Base-by-base conservation (phyloP, 2,329 filamentous ascomycete species). In the Plenodomus tracheiphilus region DNA sequence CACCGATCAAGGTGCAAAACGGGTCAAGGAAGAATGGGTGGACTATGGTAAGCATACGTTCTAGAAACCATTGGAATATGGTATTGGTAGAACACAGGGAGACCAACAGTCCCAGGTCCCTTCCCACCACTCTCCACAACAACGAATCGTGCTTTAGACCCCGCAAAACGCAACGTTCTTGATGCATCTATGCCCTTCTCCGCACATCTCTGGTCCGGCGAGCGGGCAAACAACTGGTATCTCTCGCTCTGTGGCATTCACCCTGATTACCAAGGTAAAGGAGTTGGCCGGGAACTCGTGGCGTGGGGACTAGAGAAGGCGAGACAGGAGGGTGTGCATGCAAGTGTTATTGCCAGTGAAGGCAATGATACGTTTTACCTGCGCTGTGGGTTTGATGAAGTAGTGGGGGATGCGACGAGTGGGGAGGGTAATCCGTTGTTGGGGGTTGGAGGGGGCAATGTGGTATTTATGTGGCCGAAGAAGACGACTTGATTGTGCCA, bases 291-390 rank as follows among this genome's bases (percentile, higher is more conserved):
- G 4, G 55, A 54, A 19, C 65, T 80, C 7, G 75, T 77, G 10
- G 46, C 61, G 19, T 77, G 74, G 75, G 77, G 77, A 0, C 53
- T 79, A 0, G 59, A 72, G 1, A 56, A 64, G 30, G 73, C 75
- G 0, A 53, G 66, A 38, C 45, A 60, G 11, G 75, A 77, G 10
- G 63, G 61, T 0, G 53, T 77, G n/a, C 65, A 65, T 47, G 68
- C 75, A 19, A 74, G 69, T 17, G 72, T 79, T 0, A 62, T 75
- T 15, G 66, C 69, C 36, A 70, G 73, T 4, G 56, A 68, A 4
- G 71, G 68, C 1, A 77, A 70, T 17, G 73, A 77, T 17, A 58
- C 42, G 0, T 79, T 79, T 46, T 79, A 77, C 48, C 48, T 64
- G 19, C 59, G 53, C 10, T 66, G 63, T 47, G 70, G 72, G 6